Evolutionary conservation across 1,284 basidiomycete genomes (phyloP).

Genomic region (Leccinum pachyderme): DNA sequence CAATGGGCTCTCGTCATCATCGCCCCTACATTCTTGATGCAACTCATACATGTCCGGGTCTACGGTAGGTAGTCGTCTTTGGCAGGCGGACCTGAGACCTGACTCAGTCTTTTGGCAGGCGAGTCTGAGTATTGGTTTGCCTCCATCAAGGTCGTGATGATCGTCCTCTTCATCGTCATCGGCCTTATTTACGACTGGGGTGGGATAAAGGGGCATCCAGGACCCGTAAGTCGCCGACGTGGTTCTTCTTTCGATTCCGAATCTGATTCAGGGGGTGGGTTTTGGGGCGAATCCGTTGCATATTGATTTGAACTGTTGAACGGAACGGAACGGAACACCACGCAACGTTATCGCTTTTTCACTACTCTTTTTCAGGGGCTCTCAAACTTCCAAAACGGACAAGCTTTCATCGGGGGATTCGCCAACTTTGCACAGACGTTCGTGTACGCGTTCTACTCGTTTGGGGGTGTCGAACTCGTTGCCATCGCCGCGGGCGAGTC

Average conservation of each 20-base stretch:
- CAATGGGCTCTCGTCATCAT: conserved; percentile 53
- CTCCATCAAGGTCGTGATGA: conserved; percentile 53
- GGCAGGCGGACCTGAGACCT: background rate
- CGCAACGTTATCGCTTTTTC: background rate
- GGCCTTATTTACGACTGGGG: conserved; percentile 60
- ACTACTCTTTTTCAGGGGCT: conserved; percentile 38
- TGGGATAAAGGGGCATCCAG: conserved; percentile 51
- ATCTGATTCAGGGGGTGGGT: background rate
- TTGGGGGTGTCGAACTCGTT: conserved; percentile 73
- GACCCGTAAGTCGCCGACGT: conserved; percentile 37
- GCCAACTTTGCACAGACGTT: conserved; percentile 52
- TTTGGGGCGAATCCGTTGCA: background rate
- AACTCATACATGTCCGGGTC: conserved; percentile 45
- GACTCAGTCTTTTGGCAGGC: conserved; percentile 29
- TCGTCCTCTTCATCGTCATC: conserved; percentile 53
- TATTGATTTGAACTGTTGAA: background rate
- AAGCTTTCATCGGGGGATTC: conserved; percentile 56
- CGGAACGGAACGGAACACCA: background rate
- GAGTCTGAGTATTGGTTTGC: conserved; percentile 55
- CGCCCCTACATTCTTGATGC: conserved; percentile 43
- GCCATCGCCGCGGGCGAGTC: conserved; percentile 63
- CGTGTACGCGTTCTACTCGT: conserved; percentile 66
- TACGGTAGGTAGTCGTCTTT: conserved; percentile 37
- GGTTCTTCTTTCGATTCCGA: background rate
- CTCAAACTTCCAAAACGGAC: conserved; percentile 49